A percentile compares a stretch with the other conserved stretches of the same genome.
Conservation (phyloP, 768 basidiomycete species). For the Pleurotus djamor region DNA sequence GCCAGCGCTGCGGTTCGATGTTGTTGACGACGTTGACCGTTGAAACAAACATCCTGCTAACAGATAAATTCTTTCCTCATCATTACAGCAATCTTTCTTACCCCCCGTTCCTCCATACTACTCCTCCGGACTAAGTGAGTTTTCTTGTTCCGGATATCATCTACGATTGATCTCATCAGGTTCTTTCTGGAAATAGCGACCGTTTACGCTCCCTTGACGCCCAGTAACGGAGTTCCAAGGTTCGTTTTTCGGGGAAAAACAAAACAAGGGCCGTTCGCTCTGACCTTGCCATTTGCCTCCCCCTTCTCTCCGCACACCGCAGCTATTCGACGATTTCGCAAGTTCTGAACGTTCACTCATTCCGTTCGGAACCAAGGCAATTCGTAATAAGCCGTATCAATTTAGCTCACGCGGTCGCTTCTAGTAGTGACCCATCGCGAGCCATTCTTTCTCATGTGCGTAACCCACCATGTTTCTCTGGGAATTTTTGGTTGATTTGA, state of each 20-base stretch:
- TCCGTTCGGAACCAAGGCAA: neutral
- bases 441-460: slow-evolving; percentile 5
- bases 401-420: neutral
- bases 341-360: slow-evolving; percentile 7
- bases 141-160: neutral
- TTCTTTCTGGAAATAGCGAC: neutral
- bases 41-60: neutral
- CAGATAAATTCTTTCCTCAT: neutral
- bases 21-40: neutral
- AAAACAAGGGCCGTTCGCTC: neutral
- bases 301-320: neutral
- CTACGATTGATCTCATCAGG: slow-evolving; percentile 6
- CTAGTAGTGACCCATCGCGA: neutral
- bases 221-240: neutral
- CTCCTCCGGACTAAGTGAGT: neutral
- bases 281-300: neutral
- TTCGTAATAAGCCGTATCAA: neutral
- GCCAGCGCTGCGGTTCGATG: neutral
- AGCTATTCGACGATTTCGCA: neutral
- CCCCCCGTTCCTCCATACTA: neutral
- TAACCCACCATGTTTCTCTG: neutral
- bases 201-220: neutral
- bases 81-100: neutral
- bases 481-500: neutral
- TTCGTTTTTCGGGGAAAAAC: slow-evolving; percentile 1